Percentiles rank a stretch among this genome's conserved stretches.
Conservation (phyloP, 208 protist genomes). For the Porcisia hertigi region DNA sequence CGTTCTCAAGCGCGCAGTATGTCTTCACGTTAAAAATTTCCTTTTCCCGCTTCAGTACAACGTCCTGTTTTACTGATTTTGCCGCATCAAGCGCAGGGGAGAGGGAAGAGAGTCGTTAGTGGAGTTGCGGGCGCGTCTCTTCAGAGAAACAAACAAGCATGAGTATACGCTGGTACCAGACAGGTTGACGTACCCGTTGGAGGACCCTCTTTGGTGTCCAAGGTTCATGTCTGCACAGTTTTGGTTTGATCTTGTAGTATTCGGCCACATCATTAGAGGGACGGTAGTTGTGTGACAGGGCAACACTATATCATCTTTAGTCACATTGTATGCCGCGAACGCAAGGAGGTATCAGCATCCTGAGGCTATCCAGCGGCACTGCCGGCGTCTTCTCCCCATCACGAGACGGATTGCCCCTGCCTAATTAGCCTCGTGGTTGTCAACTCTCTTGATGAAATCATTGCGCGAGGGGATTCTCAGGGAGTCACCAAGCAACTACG, state of each 20-base stretch:
- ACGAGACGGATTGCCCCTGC: constrained; percentile 21
- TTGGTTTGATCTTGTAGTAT: constrained; percentile 27
- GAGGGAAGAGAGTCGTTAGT: too few relatives aligned
- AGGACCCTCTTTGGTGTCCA: constrained; percentile 41
- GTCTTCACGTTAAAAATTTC: too few relatives aligned
- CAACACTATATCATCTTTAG: constrained; percentile 32
- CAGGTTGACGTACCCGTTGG: constrained; percentile 33
- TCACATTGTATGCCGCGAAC: constrained; percentile 37
- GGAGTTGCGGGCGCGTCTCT: too few relatives aligned
- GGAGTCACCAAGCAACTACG: constrained; percentile 29
- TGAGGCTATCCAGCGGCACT: constrained; percentile 28
- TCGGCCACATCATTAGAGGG: constrained; percentile 31
- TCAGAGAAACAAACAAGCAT: constrained; percentile 9
- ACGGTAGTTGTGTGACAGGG: constrained; percentile 25
- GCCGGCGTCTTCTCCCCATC: constrained; percentile 47
- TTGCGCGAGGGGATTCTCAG: constrained; percentile 21
- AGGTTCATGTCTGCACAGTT: constrained; percentile 34
- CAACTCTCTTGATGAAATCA: constrained; percentile 38
- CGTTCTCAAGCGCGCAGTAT: too few relatives aligned
- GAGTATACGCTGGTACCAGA: constrained; percentile 39
- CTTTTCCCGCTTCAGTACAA: too few relatives aligned
- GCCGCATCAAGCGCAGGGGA: too few relatives aligned
- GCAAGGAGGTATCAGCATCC: constrained; percentile 43
- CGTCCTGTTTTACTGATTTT: too few relatives aligned
- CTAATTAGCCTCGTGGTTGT: constrained; percentile 42